Conservation (phyloP, 1,284 basidiomycete species). For the Ustilago trichophora region DNA sequence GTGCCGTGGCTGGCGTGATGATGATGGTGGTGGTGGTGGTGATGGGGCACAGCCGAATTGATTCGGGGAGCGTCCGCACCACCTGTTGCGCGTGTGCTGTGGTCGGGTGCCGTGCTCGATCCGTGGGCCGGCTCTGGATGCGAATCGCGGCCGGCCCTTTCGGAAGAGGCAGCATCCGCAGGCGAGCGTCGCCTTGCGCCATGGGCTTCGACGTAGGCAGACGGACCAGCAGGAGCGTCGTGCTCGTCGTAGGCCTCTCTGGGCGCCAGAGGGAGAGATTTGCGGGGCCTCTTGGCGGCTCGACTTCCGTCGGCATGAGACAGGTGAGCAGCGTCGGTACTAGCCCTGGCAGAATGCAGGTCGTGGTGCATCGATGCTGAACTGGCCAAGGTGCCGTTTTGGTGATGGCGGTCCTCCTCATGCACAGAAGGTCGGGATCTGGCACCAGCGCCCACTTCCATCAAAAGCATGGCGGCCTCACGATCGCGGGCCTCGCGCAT, state of each 20-base stretch:
- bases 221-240: slow-evolving; percentile 5
- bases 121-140: slow-evolving; percentile 14
- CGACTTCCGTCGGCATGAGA: slow-evolving; percentile 17
- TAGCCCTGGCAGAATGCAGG: slow-evolving; percentile 18
- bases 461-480: slow-evolving; percentile 63
- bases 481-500: slow-evolving; percentile 56
- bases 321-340: slow-evolving; percentile 4
- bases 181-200: no score
- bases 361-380: slow-evolving; percentile 34
- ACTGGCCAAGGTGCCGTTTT: slow-evolving; percentile 3
- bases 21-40: slow-evolving; percentile 52
- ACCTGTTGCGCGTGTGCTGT: slow-evolving; percentile 11
- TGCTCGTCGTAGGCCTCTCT: slow-evolving; percentile 25
- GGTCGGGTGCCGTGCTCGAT: slow-evolving; percentile 18
- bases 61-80: slow-evolving; percentile 7
- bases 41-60: slow-evolving; percentile 22
- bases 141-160: slow-evolving; percentile 4
- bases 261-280: slow-evolving; percentile 26
- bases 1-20: slow-evolving; percentile 32
- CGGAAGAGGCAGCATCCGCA: slow-evolving; percentile 10
- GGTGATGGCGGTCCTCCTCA: slow-evolving; percentile 32
- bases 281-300: slow-evolving; percentile 36
- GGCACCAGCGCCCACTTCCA: slow-evolving; percentile 58
- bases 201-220: no score
- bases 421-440: slow-evolving; percentile 19